Evolutionary conservation across 2,329 filamentous ascomycete genomes (phyloP), one percentile per base, ranked within the genome.

Genomic region (Trichocomaceae sp.): DNA sequence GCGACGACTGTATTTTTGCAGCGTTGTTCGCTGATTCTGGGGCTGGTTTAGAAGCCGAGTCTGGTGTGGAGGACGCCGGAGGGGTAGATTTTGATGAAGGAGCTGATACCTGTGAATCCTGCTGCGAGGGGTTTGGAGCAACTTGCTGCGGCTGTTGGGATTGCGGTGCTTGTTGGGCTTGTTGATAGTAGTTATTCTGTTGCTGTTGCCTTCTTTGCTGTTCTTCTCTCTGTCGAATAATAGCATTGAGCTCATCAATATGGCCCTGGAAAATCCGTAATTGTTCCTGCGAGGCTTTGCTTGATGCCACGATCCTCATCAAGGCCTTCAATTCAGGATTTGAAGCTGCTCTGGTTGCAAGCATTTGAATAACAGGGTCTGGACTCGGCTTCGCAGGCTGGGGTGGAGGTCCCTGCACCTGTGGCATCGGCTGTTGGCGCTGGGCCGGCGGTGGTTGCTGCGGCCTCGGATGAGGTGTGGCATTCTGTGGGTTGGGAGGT

Each of bases 331-430:
- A 62, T 47, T 76, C 72, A 4, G 72, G 73, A 57, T 78, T 74
- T 9, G 74, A 70, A 4, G 76, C 75, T 22, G 76, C 76, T 58
- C 75, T 68, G 8, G 75, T 77, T n/a, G 76, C 76, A 47, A 79
- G 66, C 75, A 78, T 77, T 55, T 78, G 76, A 58, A 79, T 78
- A 35, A 79, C 76, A 8, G 76, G 76, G 57, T 79, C 76, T 9
- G 74, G 69, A 47, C 72, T 76, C 5, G 73, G 70, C 59, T 76
- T 75, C 5, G 69, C 64, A 29, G 71, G 69, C 47, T 70, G 69
- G n/a, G 67, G 61, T 13, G 67, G 55, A 10, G 63, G 63, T 13
- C 61, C 59, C 26, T 63, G 63, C 17, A 61, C 55, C 8, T 65
- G 61, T 3, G 65, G 57, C 12, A 68, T 66, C 35, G 50, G 49